Evolutionary conservation across 768 basidiomycete species (phyloP), one percentile per base, ranked within the genome.

Genomic region (Tulasnella sp.): DNA sequence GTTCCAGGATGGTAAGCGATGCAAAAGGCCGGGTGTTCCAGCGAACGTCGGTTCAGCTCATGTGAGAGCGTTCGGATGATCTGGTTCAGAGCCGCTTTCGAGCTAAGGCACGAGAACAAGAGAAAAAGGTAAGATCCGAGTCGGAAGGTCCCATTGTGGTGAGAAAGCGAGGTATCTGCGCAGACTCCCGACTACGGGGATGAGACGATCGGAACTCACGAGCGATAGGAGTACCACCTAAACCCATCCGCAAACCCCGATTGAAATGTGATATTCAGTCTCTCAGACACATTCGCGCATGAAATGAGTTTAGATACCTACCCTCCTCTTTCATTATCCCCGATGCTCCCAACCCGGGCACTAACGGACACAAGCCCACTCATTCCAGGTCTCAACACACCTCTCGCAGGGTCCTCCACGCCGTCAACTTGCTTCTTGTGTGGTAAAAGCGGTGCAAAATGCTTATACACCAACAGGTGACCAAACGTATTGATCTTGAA

Each of bases 21-120:
- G 7, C 83, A 85, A 10, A 86, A 85, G 1, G 85, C 84, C 21
- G 80, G 80, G 10, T 62, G 58, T 52, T 77, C 58, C 0, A 74
- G 79, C 34, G 76, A 75, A 16, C 78, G 81, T 8, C 81, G 40
- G 73, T 83, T 80, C 56, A 86, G 84, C 81, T 86, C 87, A 62
- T 85, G 86, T 77, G 87, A 85, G 9, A 87, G 81, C 0, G 83
- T 84, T 36, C 83, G 81, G 74, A 87, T 83, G 52, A 85, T 77
- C 77, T 87, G 86, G 80, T 87, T 87, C 42, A 86, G 80, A 1
- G 86, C 87, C 1, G 86, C 85, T 81, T 87, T 87, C 34, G 86
- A 86, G 2, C 86, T 85, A 74, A 48, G 34, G 34, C 46, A 27
- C 27, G 19, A 31, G 18, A 34, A 12, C 52, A 68, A 68, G 62